A percentile compares a stretch with the other conserved stretches of the same genome.
phyloP scores from a whole-genome alignment of 2,329 filamentous ascomycete genomes.

The Aspergillus sp. region DNA sequence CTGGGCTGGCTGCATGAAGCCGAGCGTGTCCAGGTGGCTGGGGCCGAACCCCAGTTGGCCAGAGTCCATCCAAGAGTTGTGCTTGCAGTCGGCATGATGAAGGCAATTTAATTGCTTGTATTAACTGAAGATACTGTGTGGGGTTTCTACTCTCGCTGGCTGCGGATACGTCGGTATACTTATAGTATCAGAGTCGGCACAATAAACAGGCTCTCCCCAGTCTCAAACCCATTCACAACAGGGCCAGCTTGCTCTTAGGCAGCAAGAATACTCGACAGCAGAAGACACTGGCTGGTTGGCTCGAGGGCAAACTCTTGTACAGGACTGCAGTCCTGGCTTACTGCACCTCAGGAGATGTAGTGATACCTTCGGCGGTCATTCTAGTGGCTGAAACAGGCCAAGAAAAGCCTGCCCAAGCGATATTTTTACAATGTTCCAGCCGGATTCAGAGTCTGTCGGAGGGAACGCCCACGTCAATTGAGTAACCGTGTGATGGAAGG shows the following conservation, averaged over 20 bases:
- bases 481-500: not conserved
- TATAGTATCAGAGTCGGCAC: not conserved
- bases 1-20: not conserved
- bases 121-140: not conserved
- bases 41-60: constrained; percentile 6
- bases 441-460: not conserved
- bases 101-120: not conserved
- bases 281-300: not conserved
- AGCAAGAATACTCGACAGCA: not conserved
- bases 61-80: constrained; percentile 9
- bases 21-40: not conserved
- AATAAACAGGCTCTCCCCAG: not conserved
- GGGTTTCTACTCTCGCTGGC: not conserved
- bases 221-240: not conserved
- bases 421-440: not conserved
- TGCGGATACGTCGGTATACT: not conserved
- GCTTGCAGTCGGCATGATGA: constrained; percentile 1
- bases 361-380: not conserved
- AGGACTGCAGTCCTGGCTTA: not conserved
- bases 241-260: not conserved
- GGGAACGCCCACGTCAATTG: not conserved
- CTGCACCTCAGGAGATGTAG: not conserved
- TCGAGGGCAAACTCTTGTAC: not conserved
- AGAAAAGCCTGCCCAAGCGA: not conserved
- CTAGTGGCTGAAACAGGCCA: not conserved